Conservation (phyloP, 148 eudicot genomes). For the Hydrangea macrophylla region DNA sequence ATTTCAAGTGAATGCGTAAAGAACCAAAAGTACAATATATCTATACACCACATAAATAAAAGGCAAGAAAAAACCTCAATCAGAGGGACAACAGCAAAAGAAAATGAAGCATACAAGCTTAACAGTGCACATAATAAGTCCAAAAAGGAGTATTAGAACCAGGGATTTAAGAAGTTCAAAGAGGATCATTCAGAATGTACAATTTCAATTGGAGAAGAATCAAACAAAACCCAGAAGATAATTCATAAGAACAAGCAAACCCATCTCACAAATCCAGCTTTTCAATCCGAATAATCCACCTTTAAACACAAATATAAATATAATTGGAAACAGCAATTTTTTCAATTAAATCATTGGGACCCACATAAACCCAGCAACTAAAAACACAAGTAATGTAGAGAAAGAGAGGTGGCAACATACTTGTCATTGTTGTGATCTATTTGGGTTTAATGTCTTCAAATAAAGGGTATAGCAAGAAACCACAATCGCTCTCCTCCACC, state of each 20-base stretch:
- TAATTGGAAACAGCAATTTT: not conserved
- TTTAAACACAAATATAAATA: too few species aligned
- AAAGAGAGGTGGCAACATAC: slow-evolving; percentile 14
- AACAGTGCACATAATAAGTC: too few species aligned
- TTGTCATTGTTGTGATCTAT: slow-evolving; percentile 30
- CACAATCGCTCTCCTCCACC: not conserved
- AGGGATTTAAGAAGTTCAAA: not conserved
- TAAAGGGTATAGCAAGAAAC: not conserved
- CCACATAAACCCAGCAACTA: slow-evolving; percentile 9
- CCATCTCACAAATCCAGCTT: slow-evolving; percentile 23
- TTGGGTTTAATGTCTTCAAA: slow-evolving; percentile 11
- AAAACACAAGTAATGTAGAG: not conserved
- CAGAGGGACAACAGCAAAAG: not conserved
- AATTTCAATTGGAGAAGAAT: not conserved
- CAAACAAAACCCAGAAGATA: slow-evolving; percentile 20
- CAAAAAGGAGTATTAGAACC: not conserved
- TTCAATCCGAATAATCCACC: slow-evolving; percentile 2
- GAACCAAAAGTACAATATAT: not conserved
- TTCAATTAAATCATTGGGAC: too few species aligned
- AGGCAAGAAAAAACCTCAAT: too few species aligned
- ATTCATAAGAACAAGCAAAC: slow-evolving; percentile 14
- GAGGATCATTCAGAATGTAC: not conserved
- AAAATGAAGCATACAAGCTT: too few species aligned
- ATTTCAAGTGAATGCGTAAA: not conserved
- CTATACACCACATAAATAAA: not conserved